phyloP scores from a whole-genome alignment of 2,329 filamentous ascomycete species.

The Ophiognomonia clavigignenti-juglandacearum region DNA sequence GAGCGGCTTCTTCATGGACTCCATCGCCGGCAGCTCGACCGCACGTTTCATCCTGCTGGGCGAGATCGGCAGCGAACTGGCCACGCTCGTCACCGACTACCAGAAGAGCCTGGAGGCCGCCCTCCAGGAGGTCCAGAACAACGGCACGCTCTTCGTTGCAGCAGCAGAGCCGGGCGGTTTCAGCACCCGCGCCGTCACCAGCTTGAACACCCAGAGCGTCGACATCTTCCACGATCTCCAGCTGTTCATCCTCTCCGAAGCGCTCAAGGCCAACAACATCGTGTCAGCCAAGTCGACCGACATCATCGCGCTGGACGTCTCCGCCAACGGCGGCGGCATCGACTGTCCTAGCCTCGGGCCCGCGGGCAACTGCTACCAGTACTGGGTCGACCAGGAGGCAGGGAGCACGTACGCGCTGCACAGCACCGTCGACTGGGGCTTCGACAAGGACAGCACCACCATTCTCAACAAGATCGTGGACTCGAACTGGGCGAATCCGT shows the following conservation, averaged over 20 bases:
- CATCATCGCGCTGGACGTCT: neutral
- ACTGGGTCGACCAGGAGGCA: slow-evolving; percentile 2
- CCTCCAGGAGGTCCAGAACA: neutral
- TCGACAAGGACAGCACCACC: neutral
- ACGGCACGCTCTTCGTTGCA: slow-evolving; percentile 1
- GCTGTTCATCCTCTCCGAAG: neutral
- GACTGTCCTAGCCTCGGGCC: slow-evolving; percentile 1
- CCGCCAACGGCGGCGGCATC: neutral
- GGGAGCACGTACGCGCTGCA: slow-evolving; percentile 1
- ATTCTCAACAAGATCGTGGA: slow-evolving; percentile 3
- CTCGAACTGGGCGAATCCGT: neutral
- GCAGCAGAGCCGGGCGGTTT: neutral
- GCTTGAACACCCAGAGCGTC: slow-evolving; percentile 2
- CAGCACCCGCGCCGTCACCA: slow-evolving; percentile 3
- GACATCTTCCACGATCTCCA: slow-evolving; percentile 6
- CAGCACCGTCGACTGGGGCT: slow-evolving; percentile 2
- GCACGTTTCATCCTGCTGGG: slow-evolving; percentile 23
- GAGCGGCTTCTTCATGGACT: slow-evolving; percentile 19
- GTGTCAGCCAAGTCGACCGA: neutral
- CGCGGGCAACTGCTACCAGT: neutral
- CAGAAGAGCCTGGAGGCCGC: neutral
- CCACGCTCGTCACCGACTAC: slow-evolving; percentile 16
- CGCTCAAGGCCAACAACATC: neutral
- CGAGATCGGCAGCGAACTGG: slow-evolving; percentile 20
- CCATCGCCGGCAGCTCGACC: slow-evolving; percentile 19